Base-by-base conservation (phyloP, 257 asterid species). In the Rhazya stricta region DNA sequence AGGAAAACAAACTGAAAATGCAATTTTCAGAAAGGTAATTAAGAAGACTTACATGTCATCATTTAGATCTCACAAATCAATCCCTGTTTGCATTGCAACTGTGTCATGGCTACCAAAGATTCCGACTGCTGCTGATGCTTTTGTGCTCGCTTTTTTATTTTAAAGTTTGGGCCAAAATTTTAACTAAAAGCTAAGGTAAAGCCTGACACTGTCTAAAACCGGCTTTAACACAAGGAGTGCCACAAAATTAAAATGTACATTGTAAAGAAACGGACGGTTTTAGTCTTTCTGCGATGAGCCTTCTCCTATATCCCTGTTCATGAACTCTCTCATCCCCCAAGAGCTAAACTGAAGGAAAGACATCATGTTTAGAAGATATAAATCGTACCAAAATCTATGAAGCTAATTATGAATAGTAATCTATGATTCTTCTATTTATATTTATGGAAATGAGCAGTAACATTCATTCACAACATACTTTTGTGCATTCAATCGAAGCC, bases 1-100 rank as follows among this genome's bases (percentile, higher is more conserved):
- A 39, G 88, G 77, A 18, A 82, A 81, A 77, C 76, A 74, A 73
- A 76, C 74, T 66, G 82, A 56, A 74, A 82, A 78, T 62, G 79
- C 83, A 80, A 77, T 75, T 83, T 77, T 88, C 67, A 85, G 91
- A 63, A 94, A 94, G 99, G 99, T 92, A 88, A 68, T 48, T 74
- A 78, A 65, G 42, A 63, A 32, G 57, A 41, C n/a, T 58, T 62
- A 34, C 25, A 8, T 32, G 7, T 34, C 12, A 21, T 62, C 15
- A 21, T 34, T 39, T n/a, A 18, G 37, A 30, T 62, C 43, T 39
- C 48, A 19, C 15, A 0, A 62, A 27, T 16, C 13, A 63, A 65
- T 30, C 6, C 48, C 45, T 21, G n/a, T 36, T 25, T 19, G 29
- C 29, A 0, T 1, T 36, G 48, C 48, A 37, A 65, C 70, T 65